phyloP scores from a whole-genome alignment of 2,329 filamentous ascomycete genomes.

The Cyphellophora attinorum region DNA sequence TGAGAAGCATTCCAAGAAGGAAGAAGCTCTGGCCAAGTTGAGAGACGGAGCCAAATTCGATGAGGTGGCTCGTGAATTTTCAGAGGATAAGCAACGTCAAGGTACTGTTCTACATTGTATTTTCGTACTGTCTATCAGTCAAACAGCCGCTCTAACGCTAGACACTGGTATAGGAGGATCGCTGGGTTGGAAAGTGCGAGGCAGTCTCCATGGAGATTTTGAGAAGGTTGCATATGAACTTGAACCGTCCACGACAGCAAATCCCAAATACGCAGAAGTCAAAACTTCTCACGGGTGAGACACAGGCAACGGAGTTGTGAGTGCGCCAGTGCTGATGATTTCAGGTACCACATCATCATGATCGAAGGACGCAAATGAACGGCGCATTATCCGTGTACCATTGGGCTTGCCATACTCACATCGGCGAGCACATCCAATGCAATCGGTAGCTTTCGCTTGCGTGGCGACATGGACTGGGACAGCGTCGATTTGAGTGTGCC shows the following conservation, averaged over 20 bases:
- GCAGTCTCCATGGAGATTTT: constrained; percentile 47
- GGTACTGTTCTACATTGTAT: too few species aligned
- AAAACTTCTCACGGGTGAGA: constrained; percentile 58
- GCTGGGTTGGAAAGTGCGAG: constrained; percentile 54
- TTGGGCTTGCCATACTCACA: constrained; percentile 15
- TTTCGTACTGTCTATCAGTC: too few species aligned
- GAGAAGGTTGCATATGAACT: constrained; percentile 55
- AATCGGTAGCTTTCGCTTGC: constrained; percentile 17
- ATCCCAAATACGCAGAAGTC: constrained; percentile 48
- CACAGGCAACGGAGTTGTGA: too few species aligned
- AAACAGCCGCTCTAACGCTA: constrained; percentile 4
- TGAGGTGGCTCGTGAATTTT: constrained; percentile 54
- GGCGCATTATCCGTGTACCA: constrained; percentile 12
- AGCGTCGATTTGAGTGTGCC: not conserved
- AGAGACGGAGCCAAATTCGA: constrained; percentile 53
- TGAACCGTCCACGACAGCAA: constrained; percentile 51
- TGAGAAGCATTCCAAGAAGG: constrained; percentile 56
- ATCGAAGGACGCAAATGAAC: constrained; percentile 52
- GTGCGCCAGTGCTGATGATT: too few species aligned
- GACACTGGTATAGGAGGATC: constrained; percentile 42
- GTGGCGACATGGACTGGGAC: constrained; percentile 5
- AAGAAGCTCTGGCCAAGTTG: constrained; percentile 54
- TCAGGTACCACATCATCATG: constrained; percentile 60
- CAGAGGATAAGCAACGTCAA: constrained; percentile 56
- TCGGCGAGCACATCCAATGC: constrained; percentile 19